Conservation (phyloP, 495 filamentous ascomycete species). For the Aspergillus mulundensis region DNA sequence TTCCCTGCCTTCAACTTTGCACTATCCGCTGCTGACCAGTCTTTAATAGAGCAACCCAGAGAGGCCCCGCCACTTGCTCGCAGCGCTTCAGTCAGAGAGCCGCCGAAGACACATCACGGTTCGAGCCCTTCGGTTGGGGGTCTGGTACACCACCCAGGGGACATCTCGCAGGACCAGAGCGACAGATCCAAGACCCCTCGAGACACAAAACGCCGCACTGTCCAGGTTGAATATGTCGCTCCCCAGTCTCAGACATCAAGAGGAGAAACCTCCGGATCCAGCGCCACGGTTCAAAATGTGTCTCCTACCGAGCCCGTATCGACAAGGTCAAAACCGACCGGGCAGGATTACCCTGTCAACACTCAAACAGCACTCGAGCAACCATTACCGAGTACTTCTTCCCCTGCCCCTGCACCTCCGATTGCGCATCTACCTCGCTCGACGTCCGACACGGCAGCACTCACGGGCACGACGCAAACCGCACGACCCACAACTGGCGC, state of each 20-base stretch:
- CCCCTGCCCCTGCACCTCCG: constrained; percentile 8
- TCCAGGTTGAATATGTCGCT: constrained; percentile 97
- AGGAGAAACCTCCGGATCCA: constrained; percentile 46
- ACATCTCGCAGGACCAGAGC: constrained; percentile 65
- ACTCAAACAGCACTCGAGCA: constrained; percentile 9
- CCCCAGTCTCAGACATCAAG: constrained; percentile 76
- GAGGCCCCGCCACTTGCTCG: constrained; percentile 68
- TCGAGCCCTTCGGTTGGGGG: constrained; percentile 56
- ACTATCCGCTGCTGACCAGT: constrained; percentile 23
- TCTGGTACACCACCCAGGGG: constrained; percentile 70
- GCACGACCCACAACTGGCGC: constrained; percentile 75
- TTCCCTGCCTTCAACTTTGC: neutral
- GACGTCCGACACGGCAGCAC: constrained; percentile 51
- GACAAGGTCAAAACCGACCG: constrained; percentile 18
- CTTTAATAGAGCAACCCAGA: constrained; percentile 41
- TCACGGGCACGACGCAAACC: constrained; percentile 40
- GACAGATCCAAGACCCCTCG: constrained; percentile 61
- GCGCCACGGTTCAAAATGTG: constrained; percentile 11
- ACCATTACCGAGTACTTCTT: constrained; percentile 9
- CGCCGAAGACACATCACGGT: constrained; percentile 64
- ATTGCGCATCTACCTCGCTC: constrained; percentile 50
- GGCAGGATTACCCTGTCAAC: constrained; percentile 9
- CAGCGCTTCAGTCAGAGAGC: constrained; percentile 88
- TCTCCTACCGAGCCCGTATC: constrained; percentile 17
- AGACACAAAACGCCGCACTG: constrained; percentile 88